Evolutionary conservation across 1,284 basidiomycete genomes (phyloP).

Genomic region (Tilletiaria anomala): DNA sequence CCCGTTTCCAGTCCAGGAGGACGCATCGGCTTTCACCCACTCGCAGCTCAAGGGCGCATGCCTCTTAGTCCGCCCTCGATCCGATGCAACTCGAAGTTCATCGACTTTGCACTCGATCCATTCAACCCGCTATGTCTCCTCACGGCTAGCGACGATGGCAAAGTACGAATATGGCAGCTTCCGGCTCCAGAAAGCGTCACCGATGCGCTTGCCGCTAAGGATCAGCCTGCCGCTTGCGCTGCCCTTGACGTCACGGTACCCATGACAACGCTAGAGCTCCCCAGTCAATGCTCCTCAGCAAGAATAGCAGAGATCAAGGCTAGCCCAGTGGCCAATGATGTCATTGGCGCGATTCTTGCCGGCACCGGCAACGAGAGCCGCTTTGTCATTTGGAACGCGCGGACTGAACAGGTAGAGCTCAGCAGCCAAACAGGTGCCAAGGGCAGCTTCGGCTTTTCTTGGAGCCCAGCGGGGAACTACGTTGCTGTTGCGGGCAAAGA

Average conservation of each 20-base stretch:
- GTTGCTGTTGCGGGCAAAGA: conserved; percentile 43
- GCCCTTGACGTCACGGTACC: not conserved
- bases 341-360: conserved; percentile 3
- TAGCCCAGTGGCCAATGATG: conserved; percentile 4
- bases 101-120: conserved; percentile 3
- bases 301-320: conserved; percentile 5
- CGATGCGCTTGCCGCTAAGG: not conserved
- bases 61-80: not conserved
- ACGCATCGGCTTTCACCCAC: conserved; percentile 3
- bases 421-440: conserved; percentile 1
- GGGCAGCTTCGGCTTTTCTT: conserved; percentile 14
- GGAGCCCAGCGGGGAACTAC: conserved; percentile 37
- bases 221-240: not conserved
- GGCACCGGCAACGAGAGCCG: conserved; percentile 3
- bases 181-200: not conserved
- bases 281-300: conserved; percentile 1
- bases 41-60: conserved; percentile 2
- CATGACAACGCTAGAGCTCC: not conserved
- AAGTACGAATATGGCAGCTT: conserved; percentile 3
- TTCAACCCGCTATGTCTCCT: not conserved
- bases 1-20: conserved; percentile 6
- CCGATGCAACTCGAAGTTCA: not conserved
- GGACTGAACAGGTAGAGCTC: not conserved
- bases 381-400: conserved; percentile 1
- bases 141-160: conserved; percentile 2